Evolutionary conservation across 2,329 filamentous ascomycete species (phyloP).

Genomic region (Colletotrichum ledebouriae): DNA sequence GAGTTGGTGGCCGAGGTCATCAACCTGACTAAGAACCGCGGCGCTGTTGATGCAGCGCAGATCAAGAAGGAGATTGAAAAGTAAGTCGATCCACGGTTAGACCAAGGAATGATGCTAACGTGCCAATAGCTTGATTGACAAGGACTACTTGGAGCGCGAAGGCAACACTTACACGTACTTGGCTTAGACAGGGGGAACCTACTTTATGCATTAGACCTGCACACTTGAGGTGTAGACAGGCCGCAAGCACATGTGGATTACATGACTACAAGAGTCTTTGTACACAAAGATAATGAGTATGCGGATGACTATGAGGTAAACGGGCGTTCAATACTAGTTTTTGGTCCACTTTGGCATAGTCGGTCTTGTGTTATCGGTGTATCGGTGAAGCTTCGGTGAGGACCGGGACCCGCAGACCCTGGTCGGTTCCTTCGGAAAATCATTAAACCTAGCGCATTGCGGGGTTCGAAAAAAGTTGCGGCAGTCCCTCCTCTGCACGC

Average conservation of each 20-base stretch:
- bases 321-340: neutral
- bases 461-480: constrained; percentile 44
- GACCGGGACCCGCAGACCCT: neutral
- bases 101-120: constrained; percentile 46
- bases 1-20: constrained; percentile 94
- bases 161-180: constrained; percentile 80
- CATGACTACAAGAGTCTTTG: constrained; percentile 6
- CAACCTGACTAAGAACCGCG: constrained; percentile 86
- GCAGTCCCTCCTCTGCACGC: constrained; percentile 14
- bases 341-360: neutral
- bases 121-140: constrained; percentile 80
- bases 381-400: constrained; percentile 19
- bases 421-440: constrained; percentile 42
- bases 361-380: neutral
- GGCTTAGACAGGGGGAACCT: constrained; percentile 60
- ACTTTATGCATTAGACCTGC: constrained; percentile 18
- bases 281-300: constrained; percentile 11
- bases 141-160: constrained; percentile 90
- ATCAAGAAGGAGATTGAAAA: constrained; percentile 99
- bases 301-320: neutral
- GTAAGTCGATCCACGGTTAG: constrained; percentile 61
- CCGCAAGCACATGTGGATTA: neutral
- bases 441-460: constrained; percentile 44
- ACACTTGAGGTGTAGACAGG: neutral
- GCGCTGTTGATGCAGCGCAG: constrained; percentile 84